Evolutionary conservation across 2,329 filamentous ascomycete species (phyloP).

Genomic region (Samsoniella hepiali): DNA sequence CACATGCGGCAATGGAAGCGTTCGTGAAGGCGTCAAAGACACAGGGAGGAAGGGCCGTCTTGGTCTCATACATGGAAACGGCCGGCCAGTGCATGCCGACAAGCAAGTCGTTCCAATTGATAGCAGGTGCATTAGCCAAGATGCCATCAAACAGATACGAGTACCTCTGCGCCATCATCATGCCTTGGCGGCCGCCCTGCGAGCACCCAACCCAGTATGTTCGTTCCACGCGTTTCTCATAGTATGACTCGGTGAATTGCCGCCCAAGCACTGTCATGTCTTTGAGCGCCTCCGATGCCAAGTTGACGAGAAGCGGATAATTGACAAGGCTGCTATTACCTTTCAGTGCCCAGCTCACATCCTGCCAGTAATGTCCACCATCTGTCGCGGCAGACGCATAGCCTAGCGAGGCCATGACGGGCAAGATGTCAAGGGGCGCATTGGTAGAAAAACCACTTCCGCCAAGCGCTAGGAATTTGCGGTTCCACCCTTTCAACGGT

Average conservation of each 20-base stretch:
- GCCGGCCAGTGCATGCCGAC: conserved; percentile 24
- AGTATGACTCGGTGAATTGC: conserved; percentile 39
- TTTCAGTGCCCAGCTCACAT: conserved; percentile 21
- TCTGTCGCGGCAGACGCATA: neutral
- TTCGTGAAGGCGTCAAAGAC: conserved; percentile 34
- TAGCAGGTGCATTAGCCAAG: conserved; percentile 43
- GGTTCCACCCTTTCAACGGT: neutral
- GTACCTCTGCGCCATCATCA: conserved; percentile 49
- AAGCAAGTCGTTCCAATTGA: conserved; percentile 35
- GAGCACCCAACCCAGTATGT: conserved; percentile 53
- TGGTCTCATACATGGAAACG: conserved; percentile 25
- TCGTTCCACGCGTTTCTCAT: conserved; percentile 34
- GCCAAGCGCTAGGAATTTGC: neutral
- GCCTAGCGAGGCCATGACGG: neutral
- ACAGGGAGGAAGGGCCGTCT: conserved; percentile 30
- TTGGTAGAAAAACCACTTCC: neutral
- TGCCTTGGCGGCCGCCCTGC: conserved; percentile 54
- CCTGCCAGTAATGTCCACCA: neutral
- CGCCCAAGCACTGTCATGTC: conserved; percentile 42
- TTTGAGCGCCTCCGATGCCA: conserved; percentile 27
- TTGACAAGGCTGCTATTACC: conserved; percentile 25
- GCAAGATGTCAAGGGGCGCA: neutral
- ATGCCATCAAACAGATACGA: conserved; percentile 54
- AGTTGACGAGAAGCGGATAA: conserved; percentile 26
- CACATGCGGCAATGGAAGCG: conserved; percentile 34